A percentile compares a stretch with the other conserved stretches of the same genome.
These are phyloP conservation scores for Gymnopilus dilepis DNA, from an alignment of 768 basidiomycete species.

Conservation along the genomic window DNA sequence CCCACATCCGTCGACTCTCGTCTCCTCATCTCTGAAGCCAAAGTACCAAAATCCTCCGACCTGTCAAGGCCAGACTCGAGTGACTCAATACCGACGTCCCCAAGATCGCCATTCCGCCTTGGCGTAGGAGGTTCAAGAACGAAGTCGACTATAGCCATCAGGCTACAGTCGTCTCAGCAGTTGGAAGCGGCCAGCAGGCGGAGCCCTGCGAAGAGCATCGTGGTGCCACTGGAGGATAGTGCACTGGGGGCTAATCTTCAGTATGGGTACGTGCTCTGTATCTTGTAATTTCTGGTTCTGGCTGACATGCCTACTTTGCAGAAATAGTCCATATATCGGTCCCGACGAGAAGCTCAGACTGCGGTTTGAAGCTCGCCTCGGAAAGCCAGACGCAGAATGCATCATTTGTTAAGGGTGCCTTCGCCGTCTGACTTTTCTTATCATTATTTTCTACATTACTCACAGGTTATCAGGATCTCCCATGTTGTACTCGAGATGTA, in stretches of 20 bases:
- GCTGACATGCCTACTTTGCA: constrained; percentile 21
- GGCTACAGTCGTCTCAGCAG: constrained; percentile 41
- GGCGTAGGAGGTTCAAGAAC: constrained; percentile 6
- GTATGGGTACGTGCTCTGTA: constrained; percentile 51
- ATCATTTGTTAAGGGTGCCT: constrained; percentile 42
- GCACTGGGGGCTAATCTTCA: constrained; percentile 50
- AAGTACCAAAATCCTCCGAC: background rate
- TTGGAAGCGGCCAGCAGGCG: constrained; percentile 30
- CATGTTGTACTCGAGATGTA: background rate
- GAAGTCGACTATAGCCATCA: constrained; percentile 40
- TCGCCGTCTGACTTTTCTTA: background rate
- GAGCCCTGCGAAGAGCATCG: constrained; percentile 32
- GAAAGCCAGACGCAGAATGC: constrained; percentile 47
- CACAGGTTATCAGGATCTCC: background rate
- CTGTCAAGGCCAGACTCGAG: constrained; percentile 3
- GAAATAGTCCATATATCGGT: constrained; percentile 52
- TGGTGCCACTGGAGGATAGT: constrained; percentile 46
- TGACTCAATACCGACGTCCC: constrained; percentile 8
- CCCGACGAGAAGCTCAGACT: constrained; percentile 49
- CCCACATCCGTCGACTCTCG: constrained; percentile 62
- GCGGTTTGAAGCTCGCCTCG: constrained; percentile 51
- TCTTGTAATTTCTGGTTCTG: background rate
- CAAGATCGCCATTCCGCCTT: constrained; percentile 12
- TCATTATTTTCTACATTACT: too few species aligned
- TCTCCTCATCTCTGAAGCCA: constrained; percentile 37